Percentiles rank a stretch among this genome's conserved stretches.
These are phyloP conservation scores for Perkinsus marinus DNA, from an alignment of 169 alveolate genomes.

Conservation along the genomic window DNA sequence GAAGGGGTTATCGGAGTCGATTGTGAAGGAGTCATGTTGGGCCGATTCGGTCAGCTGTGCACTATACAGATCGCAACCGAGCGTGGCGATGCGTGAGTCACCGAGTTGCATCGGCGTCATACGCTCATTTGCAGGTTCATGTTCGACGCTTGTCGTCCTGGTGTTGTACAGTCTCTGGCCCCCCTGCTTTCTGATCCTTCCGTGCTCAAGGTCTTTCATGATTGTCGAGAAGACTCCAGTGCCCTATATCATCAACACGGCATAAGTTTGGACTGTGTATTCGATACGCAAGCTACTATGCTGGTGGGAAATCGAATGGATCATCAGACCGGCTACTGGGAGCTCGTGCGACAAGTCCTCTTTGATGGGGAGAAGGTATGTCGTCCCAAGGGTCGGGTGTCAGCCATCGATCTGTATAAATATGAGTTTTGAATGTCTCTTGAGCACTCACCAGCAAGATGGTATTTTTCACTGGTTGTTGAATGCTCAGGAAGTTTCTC, in stretches of 20 bases:
- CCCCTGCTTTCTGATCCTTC: conserved; percentile 8
- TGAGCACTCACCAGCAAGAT: too few relatives aligned
- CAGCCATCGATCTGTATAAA: too few relatives aligned
- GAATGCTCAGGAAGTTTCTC: background rate
- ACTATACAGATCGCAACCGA: conserved; percentile 19
- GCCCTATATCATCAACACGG: conserved; percentile 44
- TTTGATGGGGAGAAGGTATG: background rate
- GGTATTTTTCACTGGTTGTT: too few relatives aligned
- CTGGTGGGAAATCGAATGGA: background rate
- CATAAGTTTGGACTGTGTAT: conserved; percentile 33
- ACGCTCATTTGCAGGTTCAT: conserved; percentile 18
- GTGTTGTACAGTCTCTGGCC: conserved; percentile 5
- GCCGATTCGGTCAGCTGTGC: conserved; percentile 42
- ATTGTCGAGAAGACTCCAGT: conserved; percentile 39
- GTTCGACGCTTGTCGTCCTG: conserved; percentile 25
- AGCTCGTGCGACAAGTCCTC: background rate
- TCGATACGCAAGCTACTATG: conserved; percentile 37
- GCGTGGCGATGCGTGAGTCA: conserved; percentile 12
- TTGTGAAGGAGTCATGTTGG: conserved; percentile 43
- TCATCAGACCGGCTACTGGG: background rate
- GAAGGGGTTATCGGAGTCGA: conserved; percentile 33
- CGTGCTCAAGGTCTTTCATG: conserved; percentile 23
- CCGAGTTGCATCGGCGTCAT: conserved; percentile 8
- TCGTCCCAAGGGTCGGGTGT: too few relatives aligned
- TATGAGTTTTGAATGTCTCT: too few relatives aligned